Base-by-base conservation (phyloP, 73 alveolate genomes). In the Symbiodinium natans region DNA sequence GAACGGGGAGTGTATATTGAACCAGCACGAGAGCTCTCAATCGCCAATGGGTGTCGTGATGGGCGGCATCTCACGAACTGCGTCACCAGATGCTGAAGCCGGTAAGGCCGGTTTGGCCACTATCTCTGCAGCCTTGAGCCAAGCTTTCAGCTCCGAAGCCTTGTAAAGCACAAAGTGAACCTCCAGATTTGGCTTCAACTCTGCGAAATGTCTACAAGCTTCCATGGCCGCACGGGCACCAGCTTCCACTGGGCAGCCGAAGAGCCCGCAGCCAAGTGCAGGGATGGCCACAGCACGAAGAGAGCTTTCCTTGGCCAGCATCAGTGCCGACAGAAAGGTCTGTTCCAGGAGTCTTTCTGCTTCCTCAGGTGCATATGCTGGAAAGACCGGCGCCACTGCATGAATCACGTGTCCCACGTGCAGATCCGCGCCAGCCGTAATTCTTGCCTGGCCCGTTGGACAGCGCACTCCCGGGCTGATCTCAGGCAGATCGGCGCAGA, bases 371-470 rank as follows among this genome's bases (percentile, higher is more conserved):
- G 80, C 80, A 63, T 63, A n/a, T 31, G 80, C 80, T 19, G 80
- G 80, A 29, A 63, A 63, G 80, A 63, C 80, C 33, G 80, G 80
- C 9, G 80, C 80, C 40, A 63, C 80, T 9, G 80, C 80, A 63
- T 63, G 80, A 29, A 63, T 63, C 80, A 63, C 80, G 33, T 63
- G 80, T 7, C 80, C 80, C 36, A 63, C 80, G 33, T 63, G 31
- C 36, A 63, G 27, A 36, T 29, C 38, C 36, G 80, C 80, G 4
- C 80, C 80, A 29, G 80, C 80, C 27, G 80, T 63, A n/a, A 63
- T 63, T 36, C 80, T 63, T 23, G 80, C 80, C 33, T 63, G 36
- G 33, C 80, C 80, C 17, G 80, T 29, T 63, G 80, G 80, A 63
- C 80, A 63, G 9, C 80, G 80, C 33, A 63, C 80, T n/a, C 80